These are phyloP conservation scores for Mycena belliarum DNA, from an alignment of 768 basidiomycete genomes.

Conservation along the genomic window DNA sequence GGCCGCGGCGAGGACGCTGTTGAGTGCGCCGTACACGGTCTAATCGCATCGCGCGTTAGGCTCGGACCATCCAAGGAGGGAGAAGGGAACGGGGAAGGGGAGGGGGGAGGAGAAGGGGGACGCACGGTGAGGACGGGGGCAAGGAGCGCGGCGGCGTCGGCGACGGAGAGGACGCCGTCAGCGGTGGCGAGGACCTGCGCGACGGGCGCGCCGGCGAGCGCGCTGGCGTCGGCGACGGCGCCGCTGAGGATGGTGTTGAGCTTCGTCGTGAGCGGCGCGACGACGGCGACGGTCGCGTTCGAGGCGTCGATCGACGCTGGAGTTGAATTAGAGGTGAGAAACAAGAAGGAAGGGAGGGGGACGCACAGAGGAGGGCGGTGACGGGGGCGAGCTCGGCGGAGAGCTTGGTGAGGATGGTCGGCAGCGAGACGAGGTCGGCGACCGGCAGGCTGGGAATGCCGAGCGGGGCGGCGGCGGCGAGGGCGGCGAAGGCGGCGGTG, in stretches of 20 bases:
- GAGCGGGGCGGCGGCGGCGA: conserved; percentile 15
- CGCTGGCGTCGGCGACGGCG: conserved; percentile 6
- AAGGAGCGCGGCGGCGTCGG: conserved; percentile 13
- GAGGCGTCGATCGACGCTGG: conserved; percentile 10
- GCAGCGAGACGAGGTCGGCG: conserved; percentile 5
- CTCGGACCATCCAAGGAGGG: no score
- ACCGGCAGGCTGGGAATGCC: neutral
- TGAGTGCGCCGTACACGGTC: conserved; percentile 8
- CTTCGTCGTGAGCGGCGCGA: conserved; percentile 7
- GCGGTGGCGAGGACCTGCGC: conserved; percentile 12
- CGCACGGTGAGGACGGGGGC: conserved; percentile 8
- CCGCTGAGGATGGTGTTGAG: neutral
- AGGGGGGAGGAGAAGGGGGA: no score
- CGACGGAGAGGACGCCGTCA: conserved; percentile 9
- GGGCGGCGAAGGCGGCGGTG: conserved; percentile 14
- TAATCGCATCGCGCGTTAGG: no score
- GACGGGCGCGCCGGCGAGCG: conserved; percentile 13
- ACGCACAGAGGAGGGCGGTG: conserved; percentile 10
- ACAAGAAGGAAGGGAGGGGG: neutral
- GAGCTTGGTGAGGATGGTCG: conserved; percentile 11
- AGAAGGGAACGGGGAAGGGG: no score
- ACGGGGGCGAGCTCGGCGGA: conserved; percentile 6
- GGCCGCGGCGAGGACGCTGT: conserved; percentile 8
- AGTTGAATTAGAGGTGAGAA: neutral
- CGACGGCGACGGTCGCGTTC: conserved; percentile 10